Evolutionary conservation across 2,329 filamentous ascomycete species (phyloP).

Genomic region (Claviceps pusilla): DNA sequence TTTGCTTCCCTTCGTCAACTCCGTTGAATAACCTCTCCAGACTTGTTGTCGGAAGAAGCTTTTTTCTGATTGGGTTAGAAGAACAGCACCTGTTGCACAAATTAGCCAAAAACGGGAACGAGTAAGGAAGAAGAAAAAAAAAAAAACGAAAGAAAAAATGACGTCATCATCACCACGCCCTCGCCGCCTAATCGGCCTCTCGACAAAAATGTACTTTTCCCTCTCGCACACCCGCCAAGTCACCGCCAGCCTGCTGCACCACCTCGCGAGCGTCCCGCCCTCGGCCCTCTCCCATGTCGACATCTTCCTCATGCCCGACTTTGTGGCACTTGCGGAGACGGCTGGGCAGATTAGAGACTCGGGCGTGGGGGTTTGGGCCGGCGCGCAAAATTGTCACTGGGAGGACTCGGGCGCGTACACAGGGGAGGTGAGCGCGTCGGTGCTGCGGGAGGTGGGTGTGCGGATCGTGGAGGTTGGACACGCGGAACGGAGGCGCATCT

Average conservation of each 20-base stretch:
- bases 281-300: conserved; percentile 38
- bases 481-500: conserved; percentile 58
- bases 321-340: conserved; percentile 47
- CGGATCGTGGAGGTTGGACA: conserved; percentile 66
- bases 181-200: conserved; percentile 56
- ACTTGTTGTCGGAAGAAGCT: no score
- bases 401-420: conserved; percentile 61
- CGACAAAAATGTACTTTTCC: conserved; percentile 70
- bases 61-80: neutral
- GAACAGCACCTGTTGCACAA: neutral
- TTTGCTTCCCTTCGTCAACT: no score
- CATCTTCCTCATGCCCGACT: conserved; percentile 67
- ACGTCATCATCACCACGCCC: conserved; percentile 8
- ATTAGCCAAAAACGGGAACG: neutral
- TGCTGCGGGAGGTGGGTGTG: conserved; percentile 52
- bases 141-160: neutral
- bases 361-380: conserved; percentile 34
- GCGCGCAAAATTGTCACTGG: conserved; percentile 63
- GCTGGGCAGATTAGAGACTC: conserved; percentile 30
- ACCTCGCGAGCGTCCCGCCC: conserved; percentile 26
- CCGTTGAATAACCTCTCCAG: no score
- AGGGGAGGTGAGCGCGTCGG: conserved; percentile 57
- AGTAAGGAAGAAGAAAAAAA: neutral
- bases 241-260: conserved; percentile 32
- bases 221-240: conserved; percentile 45